Conservation (phyloP, 352 stramenopile species). For the Globisporangium splendens region DNA sequence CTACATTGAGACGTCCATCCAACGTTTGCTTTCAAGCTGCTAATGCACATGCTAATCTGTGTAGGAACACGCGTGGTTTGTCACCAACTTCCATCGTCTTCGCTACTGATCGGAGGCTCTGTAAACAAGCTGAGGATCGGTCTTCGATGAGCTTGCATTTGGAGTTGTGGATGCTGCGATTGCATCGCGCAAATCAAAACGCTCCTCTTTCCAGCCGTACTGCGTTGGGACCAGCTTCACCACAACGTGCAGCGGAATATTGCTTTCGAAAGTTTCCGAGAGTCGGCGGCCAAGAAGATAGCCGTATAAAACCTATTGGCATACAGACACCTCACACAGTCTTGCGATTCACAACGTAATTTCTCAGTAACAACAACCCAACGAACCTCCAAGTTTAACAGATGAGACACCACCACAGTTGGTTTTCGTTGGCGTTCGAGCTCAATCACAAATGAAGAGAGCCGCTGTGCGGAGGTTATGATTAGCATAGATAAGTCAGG, state of each 20-base stretch:
- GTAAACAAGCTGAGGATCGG: not conserved
- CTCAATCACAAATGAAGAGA: slow-evolving; percentile 49
- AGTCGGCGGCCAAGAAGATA: slow-evolving; percentile 33
- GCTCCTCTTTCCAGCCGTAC: slow-evolving; percentile 46
- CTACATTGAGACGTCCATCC: no score
- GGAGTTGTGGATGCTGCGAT: not conserved
- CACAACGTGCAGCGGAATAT: slow-evolving; percentile 39
- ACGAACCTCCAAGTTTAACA: slow-evolving; percentile 38
- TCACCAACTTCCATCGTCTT: slow-evolving; percentile 61
- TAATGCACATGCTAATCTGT: not conserved
- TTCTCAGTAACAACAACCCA: not conserved
- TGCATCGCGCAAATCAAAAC: slow-evolving; percentile 29
- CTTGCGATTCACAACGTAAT: not conserved
- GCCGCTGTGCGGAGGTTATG: slow-evolving; percentile 14
- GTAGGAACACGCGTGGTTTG: slow-evolving; percentile 57
- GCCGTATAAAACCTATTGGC: slow-evolving; percentile 28
- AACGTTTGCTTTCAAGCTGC: not conserved
- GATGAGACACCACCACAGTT: slow-evolving; percentile 35
- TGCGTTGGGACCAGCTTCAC: slow-evolving; percentile 45
- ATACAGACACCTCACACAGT: not conserved
- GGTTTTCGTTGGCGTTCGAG: slow-evolving; percentile 40
- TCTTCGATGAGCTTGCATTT: slow-evolving; percentile 2
- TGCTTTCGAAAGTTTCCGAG: slow-evolving; percentile 26
- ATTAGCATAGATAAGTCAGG: no score
- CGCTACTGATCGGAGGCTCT: slow-evolving; percentile 24